Evolutionary conservation across 2,329 filamentous ascomycete species (phyloP).

Genomic region (Dothideomycetes sp.): DNA sequence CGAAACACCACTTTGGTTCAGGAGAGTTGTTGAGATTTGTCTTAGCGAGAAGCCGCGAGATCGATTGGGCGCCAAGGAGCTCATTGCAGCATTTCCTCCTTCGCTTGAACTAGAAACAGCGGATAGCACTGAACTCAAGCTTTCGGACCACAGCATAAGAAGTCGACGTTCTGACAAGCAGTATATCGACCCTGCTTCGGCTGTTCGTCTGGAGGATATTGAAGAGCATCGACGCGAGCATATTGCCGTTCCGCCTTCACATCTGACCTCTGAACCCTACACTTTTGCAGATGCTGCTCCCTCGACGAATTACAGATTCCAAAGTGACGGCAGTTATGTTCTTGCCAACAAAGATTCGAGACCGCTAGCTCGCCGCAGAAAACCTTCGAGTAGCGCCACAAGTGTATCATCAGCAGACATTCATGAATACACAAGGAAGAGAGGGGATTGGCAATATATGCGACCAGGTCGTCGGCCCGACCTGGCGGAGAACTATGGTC

Average conservation of each 20-base stretch:
- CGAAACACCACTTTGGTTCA: constrained; percentile 67
- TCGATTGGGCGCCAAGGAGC: constrained; percentile 60
- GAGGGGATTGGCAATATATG: not conserved
- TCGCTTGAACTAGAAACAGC: not conserved
- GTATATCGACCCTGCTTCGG: constrained; percentile 35
- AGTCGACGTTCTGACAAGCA: constrained; percentile 32
- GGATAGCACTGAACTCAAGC: constrained; percentile 11
- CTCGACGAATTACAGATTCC: constrained; percentile 31
- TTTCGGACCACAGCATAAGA: constrained; percentile 24
- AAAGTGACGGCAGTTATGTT: constrained; percentile 33
- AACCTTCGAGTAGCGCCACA: constrained; percentile 18
- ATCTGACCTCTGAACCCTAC: constrained; percentile 16
- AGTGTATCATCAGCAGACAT: constrained; percentile 1
- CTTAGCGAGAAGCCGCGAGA: constrained; percentile 62
- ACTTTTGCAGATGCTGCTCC: constrained; percentile 23
- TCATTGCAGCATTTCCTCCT: constrained; percentile 58
- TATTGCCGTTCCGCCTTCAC: constrained; percentile 1
- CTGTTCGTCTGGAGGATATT: constrained; percentile 34
- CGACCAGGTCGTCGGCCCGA: no score
- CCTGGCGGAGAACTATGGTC: no score
- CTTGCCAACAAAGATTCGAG: constrained; percentile 24
- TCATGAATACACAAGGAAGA: not conserved
- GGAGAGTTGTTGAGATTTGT: constrained; percentile 63
- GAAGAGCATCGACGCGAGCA: constrained; percentile 15
- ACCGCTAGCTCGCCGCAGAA: constrained; percentile 23